Percentiles rank a stretch among this genome's conserved stretches.
These are phyloP conservation scores for Beauveria australis DNA, from an alignment of 2,329 filamentous ascomycete species.

Conservation along the genomic window DNA sequence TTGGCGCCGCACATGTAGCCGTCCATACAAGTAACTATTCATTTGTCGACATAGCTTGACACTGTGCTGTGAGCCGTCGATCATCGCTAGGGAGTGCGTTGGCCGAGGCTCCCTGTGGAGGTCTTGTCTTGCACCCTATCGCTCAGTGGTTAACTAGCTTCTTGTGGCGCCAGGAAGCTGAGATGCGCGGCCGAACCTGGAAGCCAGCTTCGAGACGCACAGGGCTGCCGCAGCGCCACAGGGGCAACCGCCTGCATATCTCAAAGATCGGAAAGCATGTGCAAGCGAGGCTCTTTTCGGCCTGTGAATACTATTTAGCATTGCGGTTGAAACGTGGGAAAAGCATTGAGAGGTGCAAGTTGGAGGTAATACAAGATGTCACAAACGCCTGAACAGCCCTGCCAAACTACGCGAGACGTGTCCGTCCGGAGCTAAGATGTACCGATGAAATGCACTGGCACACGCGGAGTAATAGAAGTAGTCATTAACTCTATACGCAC, in stretches of 20 bases:
- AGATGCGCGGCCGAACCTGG: background rate
- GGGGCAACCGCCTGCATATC: background rate
- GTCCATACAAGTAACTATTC: background rate
- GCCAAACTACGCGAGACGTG: background rate
- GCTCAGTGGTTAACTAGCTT: background rate
- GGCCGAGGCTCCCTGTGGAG: background rate
- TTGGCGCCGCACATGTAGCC: background rate
- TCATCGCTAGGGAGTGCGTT: background rate
- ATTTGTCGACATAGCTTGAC: background rate
- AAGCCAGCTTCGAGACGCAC: background rate
- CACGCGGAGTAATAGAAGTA: background rate
- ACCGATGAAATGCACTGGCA: background rate
- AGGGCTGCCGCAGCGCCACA: conserved; percentile 6
- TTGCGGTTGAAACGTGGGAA: background rate
- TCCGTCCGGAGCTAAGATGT: background rate
- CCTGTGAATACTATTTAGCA: background rate
- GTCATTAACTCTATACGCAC: background rate
- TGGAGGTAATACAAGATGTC: background rate
- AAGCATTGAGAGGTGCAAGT: background rate
- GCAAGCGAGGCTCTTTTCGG: background rate
- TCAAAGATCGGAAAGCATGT: background rate
- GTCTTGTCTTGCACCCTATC: background rate
- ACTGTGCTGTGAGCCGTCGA: background rate
- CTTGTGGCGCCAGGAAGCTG: background rate
- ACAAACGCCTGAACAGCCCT: background rate